Base-by-base conservation (phyloP, 1,284 basidiomycete genomes). In the Cerrena zonata region DNA sequence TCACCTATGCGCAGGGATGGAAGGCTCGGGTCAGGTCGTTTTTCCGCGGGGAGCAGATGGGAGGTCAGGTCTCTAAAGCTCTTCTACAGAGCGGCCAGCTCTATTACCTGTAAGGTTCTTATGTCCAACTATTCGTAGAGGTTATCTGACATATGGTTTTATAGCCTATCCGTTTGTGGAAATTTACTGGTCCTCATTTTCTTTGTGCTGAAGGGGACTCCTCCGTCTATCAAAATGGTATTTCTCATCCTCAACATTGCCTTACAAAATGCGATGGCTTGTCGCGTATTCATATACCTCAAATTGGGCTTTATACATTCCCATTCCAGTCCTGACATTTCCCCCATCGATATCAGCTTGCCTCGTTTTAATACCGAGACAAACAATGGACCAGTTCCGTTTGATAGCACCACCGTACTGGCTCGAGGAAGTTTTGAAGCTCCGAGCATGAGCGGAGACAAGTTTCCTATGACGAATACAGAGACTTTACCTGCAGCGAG, bases 221-320 rank as follows among this genome's bases (percentile, higher is more conserved):
- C 58, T 3, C 30, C 55, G n/a, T 34, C 50, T 7, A 57, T 53
- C 45, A 52, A 53, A 38, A 54, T 50, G n/a, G 57, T 61, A 50
- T 56, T 63, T 40, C 53, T 57, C 2, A 48, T 62, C 0, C 59
- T 60, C 13, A 60, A 60, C 47, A 26, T 61, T 4, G 56, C 57
- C 5, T 30, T 68, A n/a, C 52, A 53, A 19, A 68, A 62, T 49
- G 30, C 53, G 19, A 65, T 68, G 64, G 63, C 60, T 2, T 64
- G 62, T 49, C 50, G 55, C 4, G 62, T 67, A 11, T 67, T 57
- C 49, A 56, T 63, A 2, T 39, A 56, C 13, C 45, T 61, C 24
- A 59, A 59, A 39, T 45, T 59, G 2, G 54, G 57, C n/a, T 15
- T 57, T 22, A 48, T 54, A n/a, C n/a, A n/a, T n/a, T n/a, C n/a